Evolutionary conservation across 129 eudicot genomes (phyloP), one percentile per base, ranked within the genome.

Genomic region (Tagetes patula): DNA sequence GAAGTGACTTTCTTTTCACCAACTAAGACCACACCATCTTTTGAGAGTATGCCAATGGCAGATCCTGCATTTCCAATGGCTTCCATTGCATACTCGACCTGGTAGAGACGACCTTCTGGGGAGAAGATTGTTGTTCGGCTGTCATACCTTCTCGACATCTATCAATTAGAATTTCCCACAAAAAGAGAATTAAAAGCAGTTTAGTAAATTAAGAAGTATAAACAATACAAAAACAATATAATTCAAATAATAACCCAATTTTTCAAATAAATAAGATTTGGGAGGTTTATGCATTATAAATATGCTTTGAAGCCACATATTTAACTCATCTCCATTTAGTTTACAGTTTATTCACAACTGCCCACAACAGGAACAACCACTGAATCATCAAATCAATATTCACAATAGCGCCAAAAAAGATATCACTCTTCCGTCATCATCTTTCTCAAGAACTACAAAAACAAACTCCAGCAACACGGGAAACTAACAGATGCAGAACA

Each of bases 61-160:
- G 92, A 88, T n/a, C 96, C 96, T n/a, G 97, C 97, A 48, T 91
- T 91, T 47, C 97, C 97, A 13, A 91, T 91, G 69, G 97, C 97
- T 69, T 91, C 97, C 97, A 91, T 88, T 37, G 97, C 97, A 67
- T 88, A 91, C 72, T 91, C 97, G 14, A 91, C 97, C 54, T 91
- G 96, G 87, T 91, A 91, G 50, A 91, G 92, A 72, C 97, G 95
- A 3, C 97, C 97, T 73, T 91, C 97, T 3, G 96, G 97, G 55
- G 96, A 91, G 85, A 88, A 91, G 88, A 91, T 91, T 30, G 97
- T 91, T 52, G 97, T 91, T 14, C 97, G 92, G 76, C 96, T 89
- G 75, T 89, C 92, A 77, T 89, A 89, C 70, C 92, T 89, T 73
- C 96, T 81, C 30, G 96, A 89, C 96, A 89, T 89, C 79, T 79